These are phyloP conservation scores for Melampsora americana DNA, from an alignment of 1,284 basidiomycete genomes.

Conservation along the genomic window DNA sequence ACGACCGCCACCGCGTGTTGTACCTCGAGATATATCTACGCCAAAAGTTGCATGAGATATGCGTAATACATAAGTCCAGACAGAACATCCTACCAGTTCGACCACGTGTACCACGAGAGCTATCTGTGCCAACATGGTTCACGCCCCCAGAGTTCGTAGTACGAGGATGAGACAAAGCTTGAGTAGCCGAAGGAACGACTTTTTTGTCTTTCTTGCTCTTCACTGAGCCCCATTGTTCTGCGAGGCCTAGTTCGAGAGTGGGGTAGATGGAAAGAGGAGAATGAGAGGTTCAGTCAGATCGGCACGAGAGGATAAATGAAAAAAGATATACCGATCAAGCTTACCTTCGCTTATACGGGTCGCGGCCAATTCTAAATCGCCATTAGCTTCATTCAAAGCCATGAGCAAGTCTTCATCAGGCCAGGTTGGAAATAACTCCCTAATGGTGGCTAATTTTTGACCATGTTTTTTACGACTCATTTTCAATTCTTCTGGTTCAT, in stretches of 20 bases:
- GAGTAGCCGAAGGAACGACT: constrained; percentile 6
- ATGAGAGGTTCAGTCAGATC: constrained; percentile 8
- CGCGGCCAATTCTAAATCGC: constrained; percentile 71
- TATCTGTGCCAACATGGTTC: background rate
- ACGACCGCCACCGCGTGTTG: constrained; percentile 30
- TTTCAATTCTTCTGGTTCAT: constrained; percentile 43
- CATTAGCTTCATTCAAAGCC: constrained; percentile 67
- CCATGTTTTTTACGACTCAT: constrained; percentile 42
- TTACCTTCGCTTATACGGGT: constrained; percentile 76
- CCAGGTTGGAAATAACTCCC: constrained; percentile 72
- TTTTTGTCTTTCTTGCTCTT: constrained; percentile 75
- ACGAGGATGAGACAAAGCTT: constrained; percentile 15
- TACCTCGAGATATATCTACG: constrained; percentile 29
- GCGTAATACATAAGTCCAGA: background rate
- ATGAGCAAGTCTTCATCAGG: constrained; percentile 75
- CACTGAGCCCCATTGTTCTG: constrained; percentile 79
- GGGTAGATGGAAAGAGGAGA: background rate
- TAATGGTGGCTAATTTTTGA: constrained; percentile 37
- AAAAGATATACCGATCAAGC: constrained; percentile 45
- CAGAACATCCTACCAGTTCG: constrained; percentile 30
- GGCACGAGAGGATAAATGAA: background rate
- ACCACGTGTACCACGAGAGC: constrained; percentile 27
- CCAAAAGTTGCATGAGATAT: background rate
- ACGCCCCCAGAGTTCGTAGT: background rate
- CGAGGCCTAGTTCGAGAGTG: constrained; percentile 61